Evolutionary conservation across 768 basidiomycete genomes (phyloP), one percentile per base, ranked within the genome.

Genomic region (Agaricus sinodeliciosus): DNA sequence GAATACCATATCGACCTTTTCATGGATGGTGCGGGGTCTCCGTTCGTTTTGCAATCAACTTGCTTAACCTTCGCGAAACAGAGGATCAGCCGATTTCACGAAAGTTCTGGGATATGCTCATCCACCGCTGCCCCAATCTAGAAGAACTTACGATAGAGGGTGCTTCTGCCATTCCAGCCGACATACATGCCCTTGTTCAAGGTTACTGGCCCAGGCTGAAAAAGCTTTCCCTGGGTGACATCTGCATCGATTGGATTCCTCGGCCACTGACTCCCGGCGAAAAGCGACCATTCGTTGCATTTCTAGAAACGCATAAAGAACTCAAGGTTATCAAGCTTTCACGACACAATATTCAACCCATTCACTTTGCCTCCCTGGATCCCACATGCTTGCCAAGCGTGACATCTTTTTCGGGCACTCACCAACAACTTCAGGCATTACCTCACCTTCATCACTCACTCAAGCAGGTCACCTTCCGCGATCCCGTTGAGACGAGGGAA

Each of bases 31-130:
- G 48, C 54, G 75, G 62, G 22, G 16, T 18, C 47, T 7, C 18
- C 45, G n/a, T 28, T 28, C 16, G 13, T 37, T 27, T 28, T 35
- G 28, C 41, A 26, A 19, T 48, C 8, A 5, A 8, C 16, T 37
- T 34, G 34, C 9, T 46, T 5, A 18, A 35, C 39, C 34, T 56
- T 48, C 31, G 6, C 44, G 18, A n/a, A 44, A 27, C 60, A 82
- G 79, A 81, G 57, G 76, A 80, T 55, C 65, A 69, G 54, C 74
- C 80, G 2, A 69, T 76, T 19, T 79, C 74, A 51, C 70, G 69
- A 43, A 72, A 71, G 36, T 68, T 90, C 49, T 86, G 84, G 83
- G 75, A 81, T 56, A 87, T 90, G 87, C 74, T 90, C 43, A 78
- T 81, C 49, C 67, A 69, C 22, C 75, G 74, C 26, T 85, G 82